Evolutionary conservation across 202 grass and related monocot species (phyloP), one percentile per base, ranked within the genome.

Genomic region (Carex sylvatica): DNA sequence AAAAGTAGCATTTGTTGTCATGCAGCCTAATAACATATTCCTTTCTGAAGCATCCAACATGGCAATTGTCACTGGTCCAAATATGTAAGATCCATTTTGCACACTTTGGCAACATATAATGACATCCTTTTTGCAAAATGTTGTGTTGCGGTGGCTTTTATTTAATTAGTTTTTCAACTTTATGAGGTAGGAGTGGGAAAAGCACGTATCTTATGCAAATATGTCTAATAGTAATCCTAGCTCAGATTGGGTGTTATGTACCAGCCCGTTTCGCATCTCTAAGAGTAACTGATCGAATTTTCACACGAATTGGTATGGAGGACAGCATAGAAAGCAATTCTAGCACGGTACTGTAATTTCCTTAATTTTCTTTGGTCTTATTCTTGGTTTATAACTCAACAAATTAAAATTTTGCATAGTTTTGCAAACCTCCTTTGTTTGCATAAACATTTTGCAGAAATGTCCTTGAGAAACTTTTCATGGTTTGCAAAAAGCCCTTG

Each of bases 201-300:
- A 94, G 95, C 78, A 98, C 95, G 69, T 98, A 98, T 90, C 95
- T 98, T 89, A 92, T 93, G 79, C 95, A 94, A 84, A 92, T 98
- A 83, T 98, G 95, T 88, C 85, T 94, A 73, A 93, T 93, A 83
- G 89, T 90, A 65, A 91, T 98, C 84, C 95, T 94, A 80, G 95
- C 95, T 60, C 95, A 98, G 85, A 90, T 93, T 58, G 95, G 95
- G 33, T 98, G 95, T 80, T 98, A 93, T 81, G 82, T 98, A 71
- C 95, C 95, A 38, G 92, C 92, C 91, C 92, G 90, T 82, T 98
- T 98, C 88, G 90, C 95, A 88, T 98, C 95, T 65, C 53, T 98
- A 73, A 89, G 92, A 83, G 86, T 91, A 68, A 86, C 92, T 70
- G 95, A 98, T 75, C 84, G 90, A 65, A 86, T 98, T 86, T 98